These are phyloP conservation scores for Trichoderma sp. DNA, from an alignment of 2,329 filamentous ascomycete genomes.

Conservation along the genomic window DNA sequence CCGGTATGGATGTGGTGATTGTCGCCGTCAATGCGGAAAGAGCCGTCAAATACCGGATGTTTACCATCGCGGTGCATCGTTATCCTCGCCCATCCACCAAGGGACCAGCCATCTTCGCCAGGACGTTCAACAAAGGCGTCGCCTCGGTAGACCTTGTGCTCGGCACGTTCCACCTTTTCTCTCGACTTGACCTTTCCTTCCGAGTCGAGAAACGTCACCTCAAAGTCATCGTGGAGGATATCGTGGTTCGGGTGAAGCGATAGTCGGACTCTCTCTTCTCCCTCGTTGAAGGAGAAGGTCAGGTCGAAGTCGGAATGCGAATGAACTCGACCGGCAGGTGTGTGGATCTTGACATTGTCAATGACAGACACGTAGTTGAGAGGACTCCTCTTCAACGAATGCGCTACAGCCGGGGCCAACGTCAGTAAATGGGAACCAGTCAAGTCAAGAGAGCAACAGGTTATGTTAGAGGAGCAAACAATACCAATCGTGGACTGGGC, in stretches of 20 bases:
- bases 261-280: conserved; percentile 70
- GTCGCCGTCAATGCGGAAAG: conserved; percentile 76
- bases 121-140: conserved; percentile 66
- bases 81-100: conserved; percentile 84
- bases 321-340: conserved; percentile 74
- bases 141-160: conserved; percentile 84
- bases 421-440: conserved; percentile 27
- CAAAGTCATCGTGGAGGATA: conserved; percentile 73
- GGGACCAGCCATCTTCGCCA: conserved; percentile 65
- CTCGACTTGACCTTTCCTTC: conserved; percentile 66
- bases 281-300: conserved; percentile 69
- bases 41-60: conserved; percentile 82
- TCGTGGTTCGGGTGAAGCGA: conserved; percentile 88
- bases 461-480: not conserved
- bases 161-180: conserved; percentile 69
- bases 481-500: conserved; percentile 27
- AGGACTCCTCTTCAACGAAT: conserved; percentile 73
- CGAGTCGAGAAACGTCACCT: conserved; percentile 66
- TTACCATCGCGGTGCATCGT: conserved; percentile 73
- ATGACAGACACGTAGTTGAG: conserved; percentile 71
- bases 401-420: conserved; percentile 45
- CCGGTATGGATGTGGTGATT: conserved; percentile 83
- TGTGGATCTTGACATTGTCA: conserved; percentile 73
- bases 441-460: not conserved
- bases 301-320: conserved; percentile 82